phyloP scores from a whole-genome alignment of 768 basidiomycete species.

The Russula emetica region DNA sequence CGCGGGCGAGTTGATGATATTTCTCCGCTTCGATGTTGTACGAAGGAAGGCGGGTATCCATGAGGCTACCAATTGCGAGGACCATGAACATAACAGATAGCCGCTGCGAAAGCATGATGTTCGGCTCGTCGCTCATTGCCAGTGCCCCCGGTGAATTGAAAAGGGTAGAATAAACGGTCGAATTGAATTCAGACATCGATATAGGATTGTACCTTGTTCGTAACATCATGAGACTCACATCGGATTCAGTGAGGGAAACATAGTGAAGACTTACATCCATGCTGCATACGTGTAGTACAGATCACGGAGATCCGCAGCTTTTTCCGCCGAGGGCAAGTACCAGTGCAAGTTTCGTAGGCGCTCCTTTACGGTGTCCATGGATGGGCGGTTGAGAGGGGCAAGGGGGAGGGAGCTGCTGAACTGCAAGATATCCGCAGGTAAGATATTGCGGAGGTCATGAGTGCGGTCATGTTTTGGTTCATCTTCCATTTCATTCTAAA shows the following conservation, averaged over 20 bases:
- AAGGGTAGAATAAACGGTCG: constrained; percentile 46
- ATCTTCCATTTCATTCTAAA: constrained; percentile 61
- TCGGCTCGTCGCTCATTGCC: constrained; percentile 37
- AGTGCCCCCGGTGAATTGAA: constrained; percentile 49
- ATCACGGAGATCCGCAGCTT: constrained; percentile 52
- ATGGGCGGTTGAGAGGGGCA: constrained; percentile 39
- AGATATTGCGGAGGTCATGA: constrained; percentile 47
- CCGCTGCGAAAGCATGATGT: constrained; percentile 45
- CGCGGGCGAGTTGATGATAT: constrained; percentile 57
- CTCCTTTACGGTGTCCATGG: constrained; percentile 39
- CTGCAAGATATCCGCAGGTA: constrained; percentile 59
- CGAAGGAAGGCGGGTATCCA: constrained; percentile 54
- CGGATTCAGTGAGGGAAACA: constrained; percentile 41
- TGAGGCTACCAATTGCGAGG: constrained; percentile 56
- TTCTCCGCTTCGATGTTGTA: constrained; percentile 53
- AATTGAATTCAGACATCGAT: constrained; percentile 50
- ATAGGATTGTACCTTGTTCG: constrained; percentile 58
- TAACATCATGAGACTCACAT: constrained; percentile 21
- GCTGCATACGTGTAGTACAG: constrained; percentile 64
- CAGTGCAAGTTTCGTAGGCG: constrained; percentile 57
- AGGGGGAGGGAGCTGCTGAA: constrained; percentile 67
- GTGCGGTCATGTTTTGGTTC: constrained; percentile 49
- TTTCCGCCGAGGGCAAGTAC: constrained; percentile 62
- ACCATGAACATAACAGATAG: constrained; percentile 60
- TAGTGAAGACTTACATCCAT: constrained; percentile 54